Percentiles rank a stretch among this genome's conserved stretches.
These are phyloP conservation scores for Acer yangbiense DNA, from an alignment of 345 rosid species.

Conservation along the genomic window DNA sequence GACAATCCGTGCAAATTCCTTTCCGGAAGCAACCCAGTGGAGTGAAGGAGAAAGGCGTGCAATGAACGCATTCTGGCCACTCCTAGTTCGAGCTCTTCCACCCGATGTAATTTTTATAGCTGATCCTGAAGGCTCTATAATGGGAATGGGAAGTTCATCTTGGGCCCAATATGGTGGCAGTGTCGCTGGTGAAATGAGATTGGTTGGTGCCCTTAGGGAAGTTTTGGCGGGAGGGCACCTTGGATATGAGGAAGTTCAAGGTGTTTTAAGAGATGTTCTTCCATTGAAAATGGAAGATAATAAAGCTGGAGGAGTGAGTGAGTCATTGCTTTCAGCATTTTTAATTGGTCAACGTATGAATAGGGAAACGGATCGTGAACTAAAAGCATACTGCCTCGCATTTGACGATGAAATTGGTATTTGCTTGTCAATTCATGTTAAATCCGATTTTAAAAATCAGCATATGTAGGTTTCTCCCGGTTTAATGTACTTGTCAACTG, in stretches of 20 bases:
- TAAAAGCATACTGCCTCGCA: constrained; percentile 96
- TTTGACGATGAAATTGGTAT: constrained; percentile 95
- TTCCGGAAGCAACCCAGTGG: constrained; percentile 95
- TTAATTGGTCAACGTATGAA: constrained; percentile 97
- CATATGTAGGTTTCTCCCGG: constrained; percentile 8
- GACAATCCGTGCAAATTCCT: constrained; percentile 92
- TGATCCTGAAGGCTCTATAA: constrained; percentile 89
- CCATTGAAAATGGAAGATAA: constrained; percentile 57
- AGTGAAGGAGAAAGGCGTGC: constrained; percentile 89
- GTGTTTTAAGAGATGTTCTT: constrained; percentile 83
- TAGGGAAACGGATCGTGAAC: constrained; percentile 91
- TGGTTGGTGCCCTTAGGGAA: constrained; percentile 96
- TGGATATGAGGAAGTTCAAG: constrained; percentile 92
- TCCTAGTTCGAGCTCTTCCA: constrained; percentile 63
- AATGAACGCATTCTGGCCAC: constrained; percentile 77
- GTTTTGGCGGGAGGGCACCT: constrained; percentile 94
- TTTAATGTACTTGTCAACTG: constrained; percentile 22
- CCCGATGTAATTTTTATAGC: constrained; percentile 90
- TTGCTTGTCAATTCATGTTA: constrained; percentile 9
- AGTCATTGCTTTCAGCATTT: constrained; percentile 90
- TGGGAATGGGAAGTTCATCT: constrained; percentile 70
- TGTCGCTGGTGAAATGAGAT: constrained; percentile 74
- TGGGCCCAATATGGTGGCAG: constrained; percentile 84
- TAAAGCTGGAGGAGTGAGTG: constrained; percentile 62
- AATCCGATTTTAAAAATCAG: neutral